Evolutionary conservation across 306 rosid genomes (phyloP).

Genomic region (Vigna mungo): DNA sequence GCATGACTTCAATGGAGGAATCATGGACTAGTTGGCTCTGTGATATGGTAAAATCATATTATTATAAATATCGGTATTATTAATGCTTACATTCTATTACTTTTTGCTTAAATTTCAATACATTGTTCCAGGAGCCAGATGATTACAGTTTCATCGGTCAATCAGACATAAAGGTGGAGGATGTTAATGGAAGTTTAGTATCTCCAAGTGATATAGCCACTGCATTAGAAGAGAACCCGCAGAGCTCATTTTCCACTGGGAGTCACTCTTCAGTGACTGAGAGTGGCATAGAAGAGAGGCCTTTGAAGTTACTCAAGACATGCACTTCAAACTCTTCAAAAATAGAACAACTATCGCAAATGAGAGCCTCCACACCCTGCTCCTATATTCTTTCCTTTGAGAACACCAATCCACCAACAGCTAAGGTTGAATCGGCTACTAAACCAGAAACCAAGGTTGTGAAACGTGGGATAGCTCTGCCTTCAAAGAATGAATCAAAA

Average conservation of each 20-base stretch:
- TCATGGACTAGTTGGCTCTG: conserved; percentile 62
- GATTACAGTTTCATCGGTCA: conserved; percentile 49
- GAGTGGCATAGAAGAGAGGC: conserved; percentile 53
- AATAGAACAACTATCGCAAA: conserved; percentile 30
- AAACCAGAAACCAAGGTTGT: conserved; percentile 53
- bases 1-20: conserved; percentile 53
- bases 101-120: not conserved
- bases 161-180: conserved; percentile 36
- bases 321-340: conserved; percentile 8
- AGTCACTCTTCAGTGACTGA: conserved; percentile 34
- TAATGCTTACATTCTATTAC: not conserved
- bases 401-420: conserved; percentile 34
- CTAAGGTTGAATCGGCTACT: not conserved
- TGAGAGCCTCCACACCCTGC: conserved; percentile 41
- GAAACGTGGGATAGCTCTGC: not conserved
- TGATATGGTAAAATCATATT: conserved; percentile 59
- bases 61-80: too few species aligned
- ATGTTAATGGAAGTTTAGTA: conserved; percentile 26
- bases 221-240: conserved; percentile 29
- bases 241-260: conserved; percentile 41
- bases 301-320: conserved; percentile 10
- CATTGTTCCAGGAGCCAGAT: conserved; percentile 54
- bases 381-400: conserved; percentile 59
- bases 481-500: conserved; percentile 28
- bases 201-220: conserved; percentile 20